Percentiles rank a stretch among this genome's conserved stretches.
Conservation (phyloP, 805 yeast genomes). For the Lipomyces kockii region DNA sequence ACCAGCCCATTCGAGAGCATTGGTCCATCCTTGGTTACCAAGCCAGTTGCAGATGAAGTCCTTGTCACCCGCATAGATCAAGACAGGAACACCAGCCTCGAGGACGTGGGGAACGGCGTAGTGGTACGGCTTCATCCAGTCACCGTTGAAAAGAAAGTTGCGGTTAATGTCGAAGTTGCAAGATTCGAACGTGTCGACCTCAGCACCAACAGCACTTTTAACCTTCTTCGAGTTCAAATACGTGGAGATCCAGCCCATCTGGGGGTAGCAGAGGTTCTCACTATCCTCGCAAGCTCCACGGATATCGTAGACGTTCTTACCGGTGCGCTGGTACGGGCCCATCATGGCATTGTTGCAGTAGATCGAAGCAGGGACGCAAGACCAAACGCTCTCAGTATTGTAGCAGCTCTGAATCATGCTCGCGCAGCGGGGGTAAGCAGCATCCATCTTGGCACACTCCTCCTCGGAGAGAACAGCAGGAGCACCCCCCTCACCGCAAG, state of each 20-base stretch:
- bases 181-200: slow-evolving; percentile 74
- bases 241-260: slow-evolving; percentile 71
- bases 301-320: slow-evolving; percentile 89
- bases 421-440: slow-evolving; percentile 75
- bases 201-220: slow-evolving; percentile 84
- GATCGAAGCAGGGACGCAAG: slow-evolving; percentile 88
- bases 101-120: slow-evolving; percentile 68
- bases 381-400: slow-evolving; percentile 69
- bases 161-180: slow-evolving; percentile 80
- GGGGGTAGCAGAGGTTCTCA: slow-evolving; percentile 75
- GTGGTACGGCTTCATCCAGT: slow-evolving; percentile 87
- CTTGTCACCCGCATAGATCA: slow-evolving; percentile 93
- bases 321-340: slow-evolving; percentile 82
- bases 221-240: slow-evolving; percentile 80
- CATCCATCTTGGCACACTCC: slow-evolving; percentile 73
- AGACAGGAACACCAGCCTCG: slow-evolving; percentile 75
- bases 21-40: slow-evolving; percentile 88
- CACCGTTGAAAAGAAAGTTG: slow-evolving; percentile 84
- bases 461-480: slow-evolving; percentile 76
- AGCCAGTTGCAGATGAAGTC: slow-evolving; percentile 97
- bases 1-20: slow-evolving; percentile 70
- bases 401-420: slow-evolving; percentile 79
- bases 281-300: slow-evolving; percentile 77
- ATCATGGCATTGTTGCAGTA: slow-evolving; percentile 86
- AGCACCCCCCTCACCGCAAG: slow-evolving; percentile 88